Evolutionary conservation across 2,329 filamentous ascomycete genomes (phyloP).

Genomic region (Pseudocercospora musae): DNA sequence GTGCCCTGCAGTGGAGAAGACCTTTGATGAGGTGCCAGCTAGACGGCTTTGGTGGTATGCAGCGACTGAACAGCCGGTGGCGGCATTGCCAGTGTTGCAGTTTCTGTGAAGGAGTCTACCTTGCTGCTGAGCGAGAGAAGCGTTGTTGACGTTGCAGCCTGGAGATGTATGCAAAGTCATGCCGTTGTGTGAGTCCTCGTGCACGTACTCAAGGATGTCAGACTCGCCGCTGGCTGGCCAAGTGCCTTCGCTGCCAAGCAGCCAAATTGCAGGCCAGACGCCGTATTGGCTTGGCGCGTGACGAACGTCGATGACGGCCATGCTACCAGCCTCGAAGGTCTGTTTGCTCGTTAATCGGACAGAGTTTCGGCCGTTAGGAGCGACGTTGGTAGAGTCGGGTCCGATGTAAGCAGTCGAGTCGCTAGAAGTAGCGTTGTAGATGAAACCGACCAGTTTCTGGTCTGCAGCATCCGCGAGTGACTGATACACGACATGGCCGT

Average conservation of each 20-base stretch:
- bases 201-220: constrained; percentile 50
- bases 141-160: constrained; percentile 41
- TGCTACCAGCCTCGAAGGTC: constrained; percentile 47
- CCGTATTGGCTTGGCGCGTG: constrained; percentile 54
- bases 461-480: constrained; percentile 34
- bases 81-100: constrained; percentile 33
- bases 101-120: constrained; percentile 28
- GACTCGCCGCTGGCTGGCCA: constrained; percentile 46
- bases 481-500: constrained; percentile 35
- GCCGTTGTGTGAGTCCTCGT: constrained; percentile 41
- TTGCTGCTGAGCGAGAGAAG: constrained; percentile 30
- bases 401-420: constrained; percentile 43
- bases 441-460: constrained; percentile 40
- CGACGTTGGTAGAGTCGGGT: constrained; percentile 40
- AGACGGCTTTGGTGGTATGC: constrained; percentile 50
- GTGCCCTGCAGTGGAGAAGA: constrained; percentile 42
- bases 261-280: constrained; percentile 52
- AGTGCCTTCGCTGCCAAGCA: constrained; percentile 31
- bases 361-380: constrained; percentile 42
- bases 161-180: constrained; percentile 50
- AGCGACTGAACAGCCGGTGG: constrained; percentile 49
- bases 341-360: constrained; percentile 48
- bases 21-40: constrained; percentile 24
- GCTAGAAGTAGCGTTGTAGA: constrained; percentile 36
- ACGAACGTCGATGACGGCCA: constrained; percentile 49